Base-by-base conservation (phyloP, 495 filamentous ascomycete species). In the Penicillium roqueforti region DNA sequence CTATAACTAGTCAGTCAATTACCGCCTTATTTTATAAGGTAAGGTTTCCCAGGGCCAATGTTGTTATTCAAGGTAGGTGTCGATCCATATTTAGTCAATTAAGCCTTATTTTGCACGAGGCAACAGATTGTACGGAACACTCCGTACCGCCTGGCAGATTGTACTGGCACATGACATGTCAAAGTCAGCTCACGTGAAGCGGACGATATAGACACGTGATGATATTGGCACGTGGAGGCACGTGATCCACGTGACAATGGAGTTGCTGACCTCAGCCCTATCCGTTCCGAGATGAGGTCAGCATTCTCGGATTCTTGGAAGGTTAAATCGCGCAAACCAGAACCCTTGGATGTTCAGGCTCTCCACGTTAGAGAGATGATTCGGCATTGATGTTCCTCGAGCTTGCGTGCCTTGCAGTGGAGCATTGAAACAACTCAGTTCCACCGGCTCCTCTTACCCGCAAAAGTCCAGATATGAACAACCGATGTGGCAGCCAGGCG, bases 321-420 rank as follows among this genome's bases (percentile, higher is more conserved):
- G n/a, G n/a, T n/a, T 54, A 54, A 54, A 54, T 54, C 51, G 32
- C 51, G 51, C 51, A 54, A 46, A 32, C 45, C 29, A 36, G 7
- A 37, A 4, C 16, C 37, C 23, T 44, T 25, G 31, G 11, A 36
- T 51, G 11, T 32, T n/a, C 38, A 29, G 37, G 6, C 6, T 28
- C 38, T 13, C 49, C 49, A 51, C 38, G 49, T 43, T 43, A n/a
- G 37, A 40, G 16, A 32, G 7, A 44, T 52, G 50, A 44, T 52
- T 44, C 29, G 28, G 20, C 9, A 1, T 22, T 43, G 20, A 43
- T 22, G 13, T 14, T 9, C n/a, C 20, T 32, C 13, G 29, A 38
- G 26, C 28, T 38, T 46, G 32, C 19, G 26, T 60, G 29, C 54
- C 57, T 57, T 39, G 55, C 39, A 51, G 52, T 47, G 47, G 55